Evolutionary conservation across 1,284 basidiomycete species (phyloP), one percentile per base, ranked within the genome.

Genomic region (Irpex sp.): DNA sequence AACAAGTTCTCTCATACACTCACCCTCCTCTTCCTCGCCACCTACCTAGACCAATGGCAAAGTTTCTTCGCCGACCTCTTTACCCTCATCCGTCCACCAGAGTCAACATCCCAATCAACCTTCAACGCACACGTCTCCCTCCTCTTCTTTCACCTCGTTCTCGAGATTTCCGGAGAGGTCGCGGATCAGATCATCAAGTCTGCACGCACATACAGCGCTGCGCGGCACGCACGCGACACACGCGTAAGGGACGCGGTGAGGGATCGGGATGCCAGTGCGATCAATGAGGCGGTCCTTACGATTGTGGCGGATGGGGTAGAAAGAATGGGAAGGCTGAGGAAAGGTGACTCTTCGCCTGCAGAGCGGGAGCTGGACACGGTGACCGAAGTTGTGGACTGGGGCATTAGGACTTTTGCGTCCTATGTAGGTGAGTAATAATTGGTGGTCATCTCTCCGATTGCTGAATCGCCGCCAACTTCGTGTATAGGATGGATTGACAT

Each of bases 1-100:
- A 99, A 99, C 83, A 99, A 99, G 78, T 93, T 98, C 75, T 94
- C 95, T 15, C 96, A 98, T 79, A 97, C 95, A n/a, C 82, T 98
- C 56, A 92, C 97, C 0, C 85, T 98, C 62, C 89, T 99, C 75
- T 97, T 99, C 78, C 84, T 98, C 58, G 90, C 91, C 79, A 90
- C 92, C 13, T 97, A 97, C 77, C 85, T 88, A 66, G 84, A 88
- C 55, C 88, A 89, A 75, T 93, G 92, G 89, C 89, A 92, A 49
- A 79, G 85, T 51, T 93, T 94, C 81, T 92, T 95, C 79, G 76
- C 82, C 67, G 86, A 93, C 74, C 77, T 95, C 63, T 91, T 95
- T 75, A 77, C 85, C 62, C 83, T 93, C 74, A 86, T 94, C 69
- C 88, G 81, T 55, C 82, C 85, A 46, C 75, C 80, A 54, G 81